These are phyloP conservation scores for Nothomitra cinnamomea DNA, from an alignment of 2,329 filamentous ascomycete genomes.

Conservation along the genomic window DNA sequence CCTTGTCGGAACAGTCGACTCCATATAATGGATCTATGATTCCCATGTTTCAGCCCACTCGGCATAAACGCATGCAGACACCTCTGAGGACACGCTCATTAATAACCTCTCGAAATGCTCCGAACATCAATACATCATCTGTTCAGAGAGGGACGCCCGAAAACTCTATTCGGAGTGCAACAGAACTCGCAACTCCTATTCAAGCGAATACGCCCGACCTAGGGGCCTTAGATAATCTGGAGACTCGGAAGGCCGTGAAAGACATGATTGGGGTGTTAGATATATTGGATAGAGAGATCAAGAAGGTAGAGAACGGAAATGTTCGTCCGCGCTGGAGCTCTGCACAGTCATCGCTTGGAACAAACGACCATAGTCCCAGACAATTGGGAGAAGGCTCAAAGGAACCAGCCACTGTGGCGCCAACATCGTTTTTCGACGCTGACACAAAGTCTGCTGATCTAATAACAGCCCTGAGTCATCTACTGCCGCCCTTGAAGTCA, in stretches of 20 bases:
- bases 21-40: background rate
- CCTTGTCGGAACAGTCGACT: background rate
- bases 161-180: slow-evolving; percentile 27
- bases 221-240: slow-evolving; percentile 2
- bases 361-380: background rate
- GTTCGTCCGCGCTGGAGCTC: background rate
- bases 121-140: background rate
- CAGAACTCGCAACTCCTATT: slow-evolving; percentile 31
- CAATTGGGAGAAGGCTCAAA: background rate
- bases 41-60: background rate
- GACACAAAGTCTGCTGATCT: background rate
- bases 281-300: background rate
- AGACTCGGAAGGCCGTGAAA: background rate
- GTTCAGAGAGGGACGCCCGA: slow-evolving; percentile 11
- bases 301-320: background rate
- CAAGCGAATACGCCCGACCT: slow-evolving; percentile 25
- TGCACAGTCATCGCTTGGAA: background rate
- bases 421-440: background rate
- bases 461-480: background rate
- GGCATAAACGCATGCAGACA: background rate
- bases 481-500: slow-evolving; percentile 1
- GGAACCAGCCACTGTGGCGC: background rate
- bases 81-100: background rate
- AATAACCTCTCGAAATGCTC: background rate
- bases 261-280: slow-evolving; percentile 1